Percentiles rank a stretch among this genome's conserved stretches.
Evolutionary conservation across 108 stramenopile species (phyloP).

Genomic region (Fragilaria radians): DNA sequence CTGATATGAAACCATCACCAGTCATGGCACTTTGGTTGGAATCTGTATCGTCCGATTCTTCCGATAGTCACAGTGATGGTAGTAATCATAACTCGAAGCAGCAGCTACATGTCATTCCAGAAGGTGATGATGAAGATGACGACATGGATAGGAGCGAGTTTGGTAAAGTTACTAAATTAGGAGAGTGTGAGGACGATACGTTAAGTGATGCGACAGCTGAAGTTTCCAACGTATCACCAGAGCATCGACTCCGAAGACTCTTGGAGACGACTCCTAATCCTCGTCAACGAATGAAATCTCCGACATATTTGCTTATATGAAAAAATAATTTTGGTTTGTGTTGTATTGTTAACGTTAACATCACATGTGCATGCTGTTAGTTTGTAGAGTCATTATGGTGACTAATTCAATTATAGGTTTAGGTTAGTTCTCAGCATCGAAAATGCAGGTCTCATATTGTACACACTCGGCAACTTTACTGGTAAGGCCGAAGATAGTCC

Average conservation of each 20-base stretch:
- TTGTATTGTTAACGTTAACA: too few relatives aligned
- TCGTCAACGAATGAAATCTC: too few relatives aligned
- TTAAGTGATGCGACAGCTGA: neutral
- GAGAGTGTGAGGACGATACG: neutral
- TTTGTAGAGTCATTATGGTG: too few relatives aligned
- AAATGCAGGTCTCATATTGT: conserved; percentile 7
- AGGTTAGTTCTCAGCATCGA: conserved; percentile 5
- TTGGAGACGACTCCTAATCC: too few relatives aligned
- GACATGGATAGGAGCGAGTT: too few relatives aligned
- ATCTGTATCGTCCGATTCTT: neutral
- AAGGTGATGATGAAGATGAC: neutral
- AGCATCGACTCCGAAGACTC: too few relatives aligned
- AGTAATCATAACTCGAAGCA: too few relatives aligned
- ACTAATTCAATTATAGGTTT: too few relatives aligned
- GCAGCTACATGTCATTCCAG: neutral
- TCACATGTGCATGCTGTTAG: too few relatives aligned
- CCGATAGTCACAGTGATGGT: neutral
- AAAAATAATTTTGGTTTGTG: too few relatives aligned
- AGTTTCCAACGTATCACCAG: neutral
- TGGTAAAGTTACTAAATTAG: too few relatives aligned
- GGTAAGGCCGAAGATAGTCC: conserved; percentile 14
- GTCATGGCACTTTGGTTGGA: neutral
- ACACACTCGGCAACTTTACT: conserved; percentile 13
- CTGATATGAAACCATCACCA: neutral
- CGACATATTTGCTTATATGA: too few relatives aligned